Evolutionary conservation across 306 rosid species (phyloP).

Genomic region (Rubus idaeus): DNA sequence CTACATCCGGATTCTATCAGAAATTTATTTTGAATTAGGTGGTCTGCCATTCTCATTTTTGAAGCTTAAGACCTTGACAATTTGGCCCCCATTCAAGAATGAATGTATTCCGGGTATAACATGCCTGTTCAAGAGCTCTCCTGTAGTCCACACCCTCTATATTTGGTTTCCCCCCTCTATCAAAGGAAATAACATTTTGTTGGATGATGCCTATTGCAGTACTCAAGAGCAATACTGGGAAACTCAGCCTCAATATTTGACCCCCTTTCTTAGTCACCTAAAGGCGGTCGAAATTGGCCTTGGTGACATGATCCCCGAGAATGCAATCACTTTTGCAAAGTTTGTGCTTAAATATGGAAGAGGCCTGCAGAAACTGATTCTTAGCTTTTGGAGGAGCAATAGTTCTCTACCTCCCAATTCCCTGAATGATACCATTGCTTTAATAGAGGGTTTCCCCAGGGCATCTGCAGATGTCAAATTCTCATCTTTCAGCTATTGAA

Average conservation of each 20-base stretch:
- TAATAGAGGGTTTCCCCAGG: not conserved
- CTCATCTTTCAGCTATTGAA: too few relatives aligned
- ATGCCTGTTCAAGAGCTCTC: constrained; percentile 6
- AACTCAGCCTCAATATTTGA: not conserved
- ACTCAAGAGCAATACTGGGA: not conserved
- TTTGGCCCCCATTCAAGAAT: not conserved
- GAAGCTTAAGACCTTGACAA: not conserved
- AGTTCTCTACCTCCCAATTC: not conserved
- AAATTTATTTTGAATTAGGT: not conserved
- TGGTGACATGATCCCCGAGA: not conserved
- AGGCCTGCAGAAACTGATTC: not conserved
- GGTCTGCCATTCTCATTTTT: not conserved
- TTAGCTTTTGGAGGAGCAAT: not conserved
- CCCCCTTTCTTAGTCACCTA: not conserved
- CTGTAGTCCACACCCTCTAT: not conserved
- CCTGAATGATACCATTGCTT: not conserved
- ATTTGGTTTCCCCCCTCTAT: too few relatives aligned
- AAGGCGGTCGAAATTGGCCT: not conserved
- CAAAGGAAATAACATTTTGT: too few relatives aligned
- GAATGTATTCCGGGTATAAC: not conserved
- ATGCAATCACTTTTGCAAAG: not conserved
- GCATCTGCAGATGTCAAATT: not conserved
- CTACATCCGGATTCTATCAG: not conserved
- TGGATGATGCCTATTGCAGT: not conserved
- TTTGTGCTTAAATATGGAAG: not conserved